A percentile compares a stretch with the other conserved stretches of the same genome.
Conservation (phyloP, 805 yeast species). For the Spathaspora passalidarum region DNA sequence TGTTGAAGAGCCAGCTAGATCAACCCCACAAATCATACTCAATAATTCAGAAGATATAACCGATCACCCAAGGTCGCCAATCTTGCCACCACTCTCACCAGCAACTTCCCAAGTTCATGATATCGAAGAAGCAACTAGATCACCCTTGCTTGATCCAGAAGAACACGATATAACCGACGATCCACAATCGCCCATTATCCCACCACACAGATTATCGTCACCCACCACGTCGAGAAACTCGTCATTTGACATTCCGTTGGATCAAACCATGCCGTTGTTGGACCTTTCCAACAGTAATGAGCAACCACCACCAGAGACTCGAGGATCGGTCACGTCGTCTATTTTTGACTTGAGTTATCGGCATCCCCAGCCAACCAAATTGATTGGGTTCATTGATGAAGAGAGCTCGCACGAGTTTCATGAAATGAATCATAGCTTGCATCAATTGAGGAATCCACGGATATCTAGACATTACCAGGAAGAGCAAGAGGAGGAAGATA, state of each 20-base stretch:
- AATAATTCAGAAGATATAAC: constrained; percentile 16
- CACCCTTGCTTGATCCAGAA: too few species aligned
- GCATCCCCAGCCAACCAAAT: constrained; percentile 10
- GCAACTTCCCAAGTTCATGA: background rate
- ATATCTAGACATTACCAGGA: constrained; percentile 26
- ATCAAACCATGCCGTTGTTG: constrained; percentile 31
- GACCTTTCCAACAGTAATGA: constrained; percentile 15
- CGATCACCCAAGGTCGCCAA: constrained; percentile 14
- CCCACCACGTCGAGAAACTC: constrained; percentile 3
- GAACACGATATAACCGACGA: constrained; percentile 18
- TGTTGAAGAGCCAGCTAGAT: too few species aligned
- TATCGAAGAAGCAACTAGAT: too few species aligned
- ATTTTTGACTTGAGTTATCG: constrained; percentile 16
- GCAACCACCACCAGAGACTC: constrained; percentile 4
- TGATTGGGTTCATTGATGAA: constrained; percentile 23
- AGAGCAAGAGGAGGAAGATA: background rate
- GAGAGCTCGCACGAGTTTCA: constrained; percentile 9
- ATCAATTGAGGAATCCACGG: constrained; percentile 24
- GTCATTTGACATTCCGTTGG: constrained; percentile 19
- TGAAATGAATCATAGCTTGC: constrained; percentile 18
- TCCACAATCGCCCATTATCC: constrained; percentile 13
- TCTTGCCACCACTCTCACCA: constrained; percentile 2
- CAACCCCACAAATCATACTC: background rate
- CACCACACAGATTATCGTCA: constrained; percentile 3
- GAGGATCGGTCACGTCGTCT: constrained; percentile 23